Evolutionary conservation across 352 stramenopile species (phyloP).

Genomic region (Pythium rhizo-oryzae): DNA sequence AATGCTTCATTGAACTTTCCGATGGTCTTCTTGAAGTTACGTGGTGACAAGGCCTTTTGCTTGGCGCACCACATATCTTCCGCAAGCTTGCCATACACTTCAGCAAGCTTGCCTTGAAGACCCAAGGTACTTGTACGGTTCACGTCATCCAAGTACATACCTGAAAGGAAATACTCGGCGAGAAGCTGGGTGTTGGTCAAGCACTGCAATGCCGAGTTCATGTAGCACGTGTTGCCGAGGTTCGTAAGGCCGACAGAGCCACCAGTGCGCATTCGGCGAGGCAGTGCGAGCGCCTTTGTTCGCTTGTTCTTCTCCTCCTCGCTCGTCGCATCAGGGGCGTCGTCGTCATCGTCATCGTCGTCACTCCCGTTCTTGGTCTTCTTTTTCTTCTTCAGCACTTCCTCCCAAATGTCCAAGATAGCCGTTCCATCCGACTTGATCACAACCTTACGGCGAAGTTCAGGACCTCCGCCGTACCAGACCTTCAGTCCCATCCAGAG

Average conservation of each 20-base stretch:
- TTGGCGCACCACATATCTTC: constrained; percentile 96
- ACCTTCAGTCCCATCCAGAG: constrained; percentile 90
- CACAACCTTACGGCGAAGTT: constrained; percentile 86
- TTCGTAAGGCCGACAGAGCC: constrained; percentile 86
- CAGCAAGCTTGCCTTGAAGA: constrained; percentile 93
- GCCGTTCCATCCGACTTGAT: constrained; percentile 56
- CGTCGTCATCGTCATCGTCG: constrained; percentile 32
- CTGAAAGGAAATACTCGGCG: constrained; percentile 95
- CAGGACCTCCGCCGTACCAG: constrained; percentile 92
- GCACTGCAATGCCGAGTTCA: constrained; percentile 94
- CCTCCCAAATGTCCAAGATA: constrained; percentile 81
- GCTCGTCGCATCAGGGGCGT: constrained; percentile 41
- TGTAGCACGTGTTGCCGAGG: constrained; percentile 96
- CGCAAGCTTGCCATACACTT: constrained; percentile 95
- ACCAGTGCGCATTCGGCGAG: constrained; percentile 74
- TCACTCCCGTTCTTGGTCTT: constrained; percentile 42
- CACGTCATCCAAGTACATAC: constrained; percentile 92
- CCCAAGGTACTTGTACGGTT: constrained; percentile 98
- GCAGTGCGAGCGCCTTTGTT: constrained; percentile 61
- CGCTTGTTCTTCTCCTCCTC: constrained; percentile 57
- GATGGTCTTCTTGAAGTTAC: constrained; percentile 94
- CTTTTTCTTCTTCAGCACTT: constrained; percentile 60
- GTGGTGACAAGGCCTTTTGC: constrained; percentile 91
- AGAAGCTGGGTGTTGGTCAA: constrained; percentile 96
- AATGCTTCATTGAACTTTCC: constrained; percentile 97